These are phyloP conservation scores for Didymosphaeria variabile DNA, from an alignment of 2,329 filamentous ascomycete species.

Conservation along the genomic window DNA sequence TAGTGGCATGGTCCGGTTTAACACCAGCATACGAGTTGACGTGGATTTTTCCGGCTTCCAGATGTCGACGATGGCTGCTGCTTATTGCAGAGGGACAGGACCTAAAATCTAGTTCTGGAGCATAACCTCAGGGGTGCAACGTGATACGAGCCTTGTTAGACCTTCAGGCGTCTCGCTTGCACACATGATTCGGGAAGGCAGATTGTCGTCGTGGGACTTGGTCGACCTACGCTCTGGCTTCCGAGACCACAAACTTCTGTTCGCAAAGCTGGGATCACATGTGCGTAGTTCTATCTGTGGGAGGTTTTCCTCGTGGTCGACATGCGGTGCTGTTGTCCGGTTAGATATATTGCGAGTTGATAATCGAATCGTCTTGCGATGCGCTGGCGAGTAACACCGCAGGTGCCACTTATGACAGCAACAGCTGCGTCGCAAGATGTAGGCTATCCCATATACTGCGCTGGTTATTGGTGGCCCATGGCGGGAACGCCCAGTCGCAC, in stretches of 20 bases:
- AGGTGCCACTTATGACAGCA: neutral
- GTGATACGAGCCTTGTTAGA: slow-evolving; percentile 8
- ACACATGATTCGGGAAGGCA: neutral
- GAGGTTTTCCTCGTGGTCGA: neutral
- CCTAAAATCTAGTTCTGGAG: slow-evolving; percentile 2
- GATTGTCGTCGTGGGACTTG: neutral
- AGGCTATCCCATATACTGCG: neutral
- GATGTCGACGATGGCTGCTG: neutral
- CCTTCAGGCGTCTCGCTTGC: neutral
- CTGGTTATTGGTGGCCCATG: slow-evolving; percentile 9
- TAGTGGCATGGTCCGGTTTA: slow-evolving; percentile 21
- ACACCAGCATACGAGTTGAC: slow-evolving; percentile 18
- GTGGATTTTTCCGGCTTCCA: slow-evolving; percentile 14
- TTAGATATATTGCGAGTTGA: no score
- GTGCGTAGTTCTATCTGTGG: neutral
- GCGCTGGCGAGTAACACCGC: slow-evolving; percentile 9
- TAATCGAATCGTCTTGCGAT: slow-evolving; percentile 13
- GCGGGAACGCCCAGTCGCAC: slow-evolving; percentile 6
- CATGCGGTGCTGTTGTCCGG: neutral
- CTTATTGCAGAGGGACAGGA: neutral
- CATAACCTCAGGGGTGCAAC: neutral
- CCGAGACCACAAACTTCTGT: neutral
- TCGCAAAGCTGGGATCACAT: neutral
- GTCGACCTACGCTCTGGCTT: neutral
- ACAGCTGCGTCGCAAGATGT: slow-evolving; percentile 9